phyloP scores from a whole-genome alignment of 1,139 yeast species.

The Insectozyma bohioensis region DNA sequence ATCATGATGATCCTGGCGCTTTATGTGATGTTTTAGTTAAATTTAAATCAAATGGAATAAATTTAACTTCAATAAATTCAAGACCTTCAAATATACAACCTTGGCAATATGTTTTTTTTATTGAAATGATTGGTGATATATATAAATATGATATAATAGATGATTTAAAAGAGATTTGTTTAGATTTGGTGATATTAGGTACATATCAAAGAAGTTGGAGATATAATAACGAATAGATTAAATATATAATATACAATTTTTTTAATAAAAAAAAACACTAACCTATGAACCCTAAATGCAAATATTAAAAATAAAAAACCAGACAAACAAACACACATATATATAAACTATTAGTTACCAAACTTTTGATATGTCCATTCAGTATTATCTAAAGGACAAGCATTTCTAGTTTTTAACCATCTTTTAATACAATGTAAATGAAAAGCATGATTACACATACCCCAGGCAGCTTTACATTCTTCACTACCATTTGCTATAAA shows the following conservation, averaged over 20 bases:
- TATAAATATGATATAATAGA: slow-evolving; percentile 18
- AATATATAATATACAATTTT: neutral
- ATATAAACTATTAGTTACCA: slow-evolving; percentile 37
- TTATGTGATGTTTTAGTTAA: slow-evolving; percentile 64
- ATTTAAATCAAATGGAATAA: slow-evolving; percentile 58
- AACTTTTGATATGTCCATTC: slow-evolving; percentile 91
- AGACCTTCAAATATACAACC: slow-evolving; percentile 64
- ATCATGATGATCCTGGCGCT: slow-evolving; percentile 73
- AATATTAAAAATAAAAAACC: no score
- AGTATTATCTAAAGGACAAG: slow-evolving; percentile 94
- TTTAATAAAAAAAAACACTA: slow-evolving; percentile 3
- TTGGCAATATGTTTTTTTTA: slow-evolving; percentile 85
- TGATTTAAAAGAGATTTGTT: slow-evolving; percentile 24
- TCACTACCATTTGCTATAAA: slow-evolving; percentile 65
- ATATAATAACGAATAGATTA: slow-evolving; percentile 13
- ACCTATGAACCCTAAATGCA: slow-evolving; percentile 1
- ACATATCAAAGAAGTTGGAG: slow-evolving; percentile 34
- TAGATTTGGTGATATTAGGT: slow-evolving; percentile 39
- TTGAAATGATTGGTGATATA: slow-evolving; percentile 52
- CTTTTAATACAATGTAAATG: slow-evolving; percentile 94
- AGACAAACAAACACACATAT: neutral
- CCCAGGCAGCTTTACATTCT: slow-evolving; percentile 97
- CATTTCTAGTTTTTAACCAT: slow-evolving; percentile 96
- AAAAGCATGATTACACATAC: slow-evolving; percentile 91
- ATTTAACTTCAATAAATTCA: slow-evolving; percentile 70